Evolutionary conservation across 2,329 filamentous ascomycete species (phyloP).

Genomic region (Microascus cirrosus): DNA sequence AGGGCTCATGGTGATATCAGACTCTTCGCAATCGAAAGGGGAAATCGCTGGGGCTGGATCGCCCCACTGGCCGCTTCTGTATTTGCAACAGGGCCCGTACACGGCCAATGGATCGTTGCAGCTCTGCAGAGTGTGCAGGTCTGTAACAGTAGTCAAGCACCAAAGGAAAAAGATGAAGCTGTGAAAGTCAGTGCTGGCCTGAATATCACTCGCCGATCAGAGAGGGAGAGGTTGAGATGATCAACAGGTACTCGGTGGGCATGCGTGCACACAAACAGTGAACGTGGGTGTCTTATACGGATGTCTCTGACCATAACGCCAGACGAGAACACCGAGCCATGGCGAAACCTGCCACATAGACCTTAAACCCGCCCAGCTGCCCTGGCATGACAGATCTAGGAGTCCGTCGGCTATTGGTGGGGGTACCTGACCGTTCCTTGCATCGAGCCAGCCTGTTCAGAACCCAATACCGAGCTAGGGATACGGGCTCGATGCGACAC

Average conservation of each 20-base stretch:
- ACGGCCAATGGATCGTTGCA: background rate
- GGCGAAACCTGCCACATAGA: background rate
- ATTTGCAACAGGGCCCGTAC: background rate
- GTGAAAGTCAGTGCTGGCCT: background rate
- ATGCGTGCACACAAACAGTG: background rate
- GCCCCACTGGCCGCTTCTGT: background rate
- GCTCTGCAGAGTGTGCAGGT: background rate
- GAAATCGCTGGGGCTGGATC: background rate
- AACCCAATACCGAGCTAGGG: background rate
- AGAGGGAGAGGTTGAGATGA: background rate
- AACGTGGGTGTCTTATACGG: no score
- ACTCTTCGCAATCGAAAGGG: background rate
- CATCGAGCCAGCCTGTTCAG: background rate
- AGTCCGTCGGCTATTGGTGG: background rate
- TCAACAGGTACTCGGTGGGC: background rate
- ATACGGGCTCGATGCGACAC: background rate
- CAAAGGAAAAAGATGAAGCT: background rate
- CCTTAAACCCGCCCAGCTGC: background rate
- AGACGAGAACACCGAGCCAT: background rate
- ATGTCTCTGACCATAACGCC: background rate
- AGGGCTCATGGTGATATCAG: no score
- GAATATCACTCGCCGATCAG: background rate
- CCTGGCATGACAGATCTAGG: background rate
- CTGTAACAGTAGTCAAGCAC: background rate
- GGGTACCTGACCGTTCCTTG: background rate